phyloP scores from a whole-genome alignment of 441 rosid species.

The Jatropha podagrica region DNA sequence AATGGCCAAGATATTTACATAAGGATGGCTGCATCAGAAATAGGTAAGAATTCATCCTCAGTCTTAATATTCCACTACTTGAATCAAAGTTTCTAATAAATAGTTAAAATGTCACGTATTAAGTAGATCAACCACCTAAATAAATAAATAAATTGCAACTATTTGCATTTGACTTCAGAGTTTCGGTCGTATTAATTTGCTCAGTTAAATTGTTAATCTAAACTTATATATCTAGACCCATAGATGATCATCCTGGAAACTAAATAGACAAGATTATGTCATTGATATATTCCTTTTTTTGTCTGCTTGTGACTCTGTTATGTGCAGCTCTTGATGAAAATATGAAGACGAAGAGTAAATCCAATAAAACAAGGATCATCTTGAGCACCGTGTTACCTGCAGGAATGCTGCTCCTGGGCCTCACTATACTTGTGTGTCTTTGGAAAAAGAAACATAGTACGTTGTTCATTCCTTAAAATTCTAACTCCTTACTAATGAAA shows the following conservation, averaged over 20 bases:
- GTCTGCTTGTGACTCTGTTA: constrained; percentile 30
- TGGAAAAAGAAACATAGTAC: not conserved
- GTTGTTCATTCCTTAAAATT: not conserved
- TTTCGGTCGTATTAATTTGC: not conserved
- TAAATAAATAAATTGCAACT: too few species aligned
- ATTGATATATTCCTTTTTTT: not conserved
- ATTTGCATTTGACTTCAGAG: not conserved
- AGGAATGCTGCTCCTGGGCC: constrained; percentile 8
- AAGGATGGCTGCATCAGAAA: constrained; percentile 27
- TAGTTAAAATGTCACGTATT: not conserved
- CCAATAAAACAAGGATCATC: constrained; percentile 1
- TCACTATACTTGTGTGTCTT: not conserved
- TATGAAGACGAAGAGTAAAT: not conserved
- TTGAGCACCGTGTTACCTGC: constrained; percentile 1
- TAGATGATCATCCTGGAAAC: not conserved
- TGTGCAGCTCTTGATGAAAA: not conserved
- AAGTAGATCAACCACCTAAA: not conserved
- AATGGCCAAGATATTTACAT: constrained; percentile 28
- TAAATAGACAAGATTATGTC: not conserved
- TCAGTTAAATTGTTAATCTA: not conserved
- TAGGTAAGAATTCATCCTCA: constrained; percentile 20
- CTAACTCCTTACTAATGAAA: not conserved
- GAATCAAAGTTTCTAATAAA: not conserved
- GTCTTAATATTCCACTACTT: not conserved
- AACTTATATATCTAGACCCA: not conserved